Evolutionary conservation across 2,329 filamentous ascomycete species (phyloP).

Genomic region (Aspergillus sp.): DNA sequence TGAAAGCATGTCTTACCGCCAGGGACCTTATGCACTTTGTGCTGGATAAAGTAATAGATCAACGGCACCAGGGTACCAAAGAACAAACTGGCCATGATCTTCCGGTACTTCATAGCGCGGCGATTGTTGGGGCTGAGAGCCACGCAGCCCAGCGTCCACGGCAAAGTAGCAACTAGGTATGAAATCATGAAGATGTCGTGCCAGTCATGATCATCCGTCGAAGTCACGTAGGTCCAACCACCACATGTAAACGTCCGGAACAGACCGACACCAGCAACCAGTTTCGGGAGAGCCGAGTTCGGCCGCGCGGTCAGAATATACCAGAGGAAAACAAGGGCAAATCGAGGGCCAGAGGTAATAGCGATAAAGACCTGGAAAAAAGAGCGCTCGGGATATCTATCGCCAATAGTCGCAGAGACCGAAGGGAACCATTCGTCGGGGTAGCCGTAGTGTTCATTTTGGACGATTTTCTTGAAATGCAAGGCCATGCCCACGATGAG

Average conservation of each 20-base stretch:
- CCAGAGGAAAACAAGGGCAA: conserved; percentile 83
- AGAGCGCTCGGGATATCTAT: conserved; percentile 91
- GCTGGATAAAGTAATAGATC: conserved; percentile 96
- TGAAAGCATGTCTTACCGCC: conserved; percentile 59
- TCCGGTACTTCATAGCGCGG: conserved; percentile 77
- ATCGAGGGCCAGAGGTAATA: conserved; percentile 86
- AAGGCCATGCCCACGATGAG: conserved; percentile 70
- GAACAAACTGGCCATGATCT: conserved; percentile 72
- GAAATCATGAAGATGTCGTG: conserved; percentile 99
- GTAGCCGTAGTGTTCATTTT: conserved; percentile 94
- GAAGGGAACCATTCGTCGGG: conserved; percentile 95
- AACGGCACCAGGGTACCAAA: conserved; percentile 85
- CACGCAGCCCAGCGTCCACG: conserved; percentile 89
- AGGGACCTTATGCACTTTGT: conserved; percentile 89
- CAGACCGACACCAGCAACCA: conserved; percentile 69
- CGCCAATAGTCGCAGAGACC: conserved; percentile 92
- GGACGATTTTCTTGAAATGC: conserved; percentile 93
- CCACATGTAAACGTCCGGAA: conserved; percentile 90
- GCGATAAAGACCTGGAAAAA: conserved; percentile 98
- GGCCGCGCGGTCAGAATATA: conserved; percentile 78
- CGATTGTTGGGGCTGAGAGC: conserved; percentile 78
- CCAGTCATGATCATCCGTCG: conserved; percentile 96
- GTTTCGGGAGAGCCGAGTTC: conserved; percentile 67
- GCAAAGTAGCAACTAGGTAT: conserved; percentile 86
- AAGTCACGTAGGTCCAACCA: conserved; percentile 97